Evolutionary conservation across 1,284 basidiomycete species (phyloP), one percentile per base, ranked within the genome.

Genomic region (Austroboletus niveus): DNA sequence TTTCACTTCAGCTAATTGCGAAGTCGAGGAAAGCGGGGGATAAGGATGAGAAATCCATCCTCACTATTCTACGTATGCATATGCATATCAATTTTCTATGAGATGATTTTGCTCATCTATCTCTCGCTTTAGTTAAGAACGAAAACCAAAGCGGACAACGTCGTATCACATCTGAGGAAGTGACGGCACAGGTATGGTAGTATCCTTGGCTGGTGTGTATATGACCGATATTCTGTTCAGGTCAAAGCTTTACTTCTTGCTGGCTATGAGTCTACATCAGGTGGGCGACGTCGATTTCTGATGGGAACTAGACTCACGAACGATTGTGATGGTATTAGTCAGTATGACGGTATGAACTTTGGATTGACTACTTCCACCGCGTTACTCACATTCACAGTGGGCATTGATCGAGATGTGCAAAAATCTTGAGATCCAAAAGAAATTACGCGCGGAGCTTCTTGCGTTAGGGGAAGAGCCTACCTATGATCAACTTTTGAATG

Each of bases 11-110:
- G 9, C 58, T 85, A 11, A 63, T 85, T 8, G 66, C 69, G 32
- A 72, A 73, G 46, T 73, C 71, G 11, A 68, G 72, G 39, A 68
- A 71, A 53, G 77, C 54, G 4, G 66, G 64, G 30, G 66, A 63
- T 45, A 60, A 60, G 4, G 61, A 75, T 41, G 75, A 78, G 10
- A 78, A 74, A 51, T 81, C 78, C 4, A 74, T 84, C 53, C 78
- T 84, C 48, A 54, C 60, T 32, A 39, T 60, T 46, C 48, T 65
- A 5, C 47, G 62, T 60, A 54, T 30, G 22, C 42, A 78, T 15
- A 38, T 7, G 22, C 22, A 24, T 24, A 24, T 17, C 17, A 17
- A 17, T 17, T 17, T 8, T 12, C 10, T 12, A 5, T 34, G 30
- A 42, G 27, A 31, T 5, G 10, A 8, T 6, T 47, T 30, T 12